A percentile compares a stretch with the other conserved stretches of the same genome.
Evolutionary conservation across 441 rosid genomes (phyloP).

Genomic region (Gossypium gossypioides): DNA sequence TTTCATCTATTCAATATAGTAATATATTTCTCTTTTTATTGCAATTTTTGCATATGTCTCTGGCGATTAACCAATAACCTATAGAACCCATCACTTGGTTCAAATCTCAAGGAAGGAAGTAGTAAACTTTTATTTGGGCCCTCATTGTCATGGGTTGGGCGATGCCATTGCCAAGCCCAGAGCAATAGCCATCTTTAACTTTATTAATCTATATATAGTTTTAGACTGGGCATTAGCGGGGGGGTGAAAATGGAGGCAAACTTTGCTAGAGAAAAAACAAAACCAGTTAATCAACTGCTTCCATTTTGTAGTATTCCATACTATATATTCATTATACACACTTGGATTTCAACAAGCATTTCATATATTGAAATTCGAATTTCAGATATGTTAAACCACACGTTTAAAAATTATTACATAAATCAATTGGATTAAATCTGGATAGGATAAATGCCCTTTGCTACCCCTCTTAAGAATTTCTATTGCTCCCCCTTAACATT

Average conservation of each 20-base stretch:
- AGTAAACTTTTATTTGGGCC: not conserved
- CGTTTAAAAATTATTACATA: not conserved
- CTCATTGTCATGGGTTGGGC: not conserved
- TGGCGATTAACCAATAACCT: too few relatives aligned
- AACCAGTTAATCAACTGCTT: not conserved
- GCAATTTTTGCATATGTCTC: too few relatives aligned
- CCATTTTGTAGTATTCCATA: not conserved
- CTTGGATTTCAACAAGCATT: not conserved
- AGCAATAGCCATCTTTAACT: too few relatives aligned
- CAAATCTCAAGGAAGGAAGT: too few relatives aligned
- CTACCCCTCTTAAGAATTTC: not conserved
- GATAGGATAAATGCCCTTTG: not conserved
- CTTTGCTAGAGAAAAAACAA: not conserved
- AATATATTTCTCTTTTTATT: too few relatives aligned
- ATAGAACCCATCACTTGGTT: too few relatives aligned
- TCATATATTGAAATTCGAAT: not conserved
- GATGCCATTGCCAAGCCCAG: not conserved
- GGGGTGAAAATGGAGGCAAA: not conserved
- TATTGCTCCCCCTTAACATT: conserved; percentile 10
- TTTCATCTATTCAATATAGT: too few relatives aligned
- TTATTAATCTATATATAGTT: too few relatives aligned
- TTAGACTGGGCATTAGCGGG: too few relatives aligned
- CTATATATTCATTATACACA: not conserved
- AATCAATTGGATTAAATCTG: not conserved
- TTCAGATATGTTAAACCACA: not conserved